Evolutionary conservation across 441 rosid genomes (phyloP).

Genomic region (Pelargonium cotyledonis): DNA sequence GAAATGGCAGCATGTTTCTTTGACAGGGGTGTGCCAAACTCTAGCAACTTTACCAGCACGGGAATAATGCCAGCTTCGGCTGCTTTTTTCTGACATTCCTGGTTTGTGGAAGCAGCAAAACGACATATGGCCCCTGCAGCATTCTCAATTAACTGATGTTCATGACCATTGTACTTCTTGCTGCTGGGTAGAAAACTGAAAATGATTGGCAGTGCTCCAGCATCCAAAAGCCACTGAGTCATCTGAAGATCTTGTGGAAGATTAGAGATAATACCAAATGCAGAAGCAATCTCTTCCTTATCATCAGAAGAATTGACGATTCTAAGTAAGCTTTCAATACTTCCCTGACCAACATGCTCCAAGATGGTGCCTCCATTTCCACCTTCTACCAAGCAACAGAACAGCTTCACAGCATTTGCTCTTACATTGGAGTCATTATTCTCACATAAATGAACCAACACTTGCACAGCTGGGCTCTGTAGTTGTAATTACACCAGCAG

Average conservation of each 20-base stretch:
- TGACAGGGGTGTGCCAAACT: constrained; percentile 35
- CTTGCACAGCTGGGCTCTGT: constrained; percentile 49
- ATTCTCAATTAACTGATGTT: constrained; percentile 36
- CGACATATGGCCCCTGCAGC: constrained; percentile 43
- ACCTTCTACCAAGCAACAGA: constrained; percentile 43
- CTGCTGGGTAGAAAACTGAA: constrained; percentile 17
- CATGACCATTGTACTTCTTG: constrained; percentile 29
- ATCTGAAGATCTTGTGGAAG: constrained; percentile 44
- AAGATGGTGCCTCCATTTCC: constrained; percentile 38
- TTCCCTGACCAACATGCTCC: constrained; percentile 41
- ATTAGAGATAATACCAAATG: constrained; percentile 40
- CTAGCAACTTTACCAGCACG: constrained; percentile 39
- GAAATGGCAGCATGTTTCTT: constrained; percentile 43
- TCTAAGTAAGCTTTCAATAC: constrained; percentile 35
- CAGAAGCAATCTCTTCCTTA: constrained; percentile 40
- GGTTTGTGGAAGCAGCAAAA: constrained; percentile 34
- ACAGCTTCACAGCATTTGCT: constrained; percentile 50
- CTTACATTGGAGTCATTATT: constrained; percentile 31
- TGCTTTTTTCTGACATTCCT: constrained; percentile 46
- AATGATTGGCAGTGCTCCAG: constrained; percentile 33
- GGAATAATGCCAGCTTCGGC: constrained; percentile 53
- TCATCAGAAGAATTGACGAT: constrained; percentile 42
- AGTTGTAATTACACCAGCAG: constrained; percentile 17
- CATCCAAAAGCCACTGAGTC: constrained; percentile 46
- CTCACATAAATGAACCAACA: constrained; percentile 45